These are phyloP conservation scores for Phialemonium atrogriseum DNA, from an alignment of 2,329 filamentous ascomycete genomes.

Conservation along the genomic window DNA sequence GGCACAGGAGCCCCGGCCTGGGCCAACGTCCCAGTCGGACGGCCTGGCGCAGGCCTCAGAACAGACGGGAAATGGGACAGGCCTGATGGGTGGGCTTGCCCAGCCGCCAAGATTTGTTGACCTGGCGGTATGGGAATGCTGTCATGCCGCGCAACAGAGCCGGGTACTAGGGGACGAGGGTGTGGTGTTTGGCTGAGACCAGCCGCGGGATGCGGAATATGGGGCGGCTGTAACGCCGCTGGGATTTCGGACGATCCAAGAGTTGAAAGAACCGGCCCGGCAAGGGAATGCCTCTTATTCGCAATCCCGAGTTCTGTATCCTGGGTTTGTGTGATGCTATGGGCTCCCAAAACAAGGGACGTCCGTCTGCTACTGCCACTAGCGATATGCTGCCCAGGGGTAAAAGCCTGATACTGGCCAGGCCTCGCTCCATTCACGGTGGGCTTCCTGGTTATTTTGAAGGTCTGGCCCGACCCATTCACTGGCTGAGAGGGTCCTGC, in stretches of 20 bases:
- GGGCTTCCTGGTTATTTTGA: not conserved
- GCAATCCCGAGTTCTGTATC: slow-evolving; percentile 3
- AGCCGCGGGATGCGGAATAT: slow-evolving; percentile 5
- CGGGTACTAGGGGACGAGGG: slow-evolving; percentile 2
- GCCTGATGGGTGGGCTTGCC: slow-evolving; percentile 1
- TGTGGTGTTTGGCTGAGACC: not conserved
- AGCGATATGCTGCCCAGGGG: slow-evolving; percentile 1
- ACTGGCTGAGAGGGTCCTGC: slow-evolving; percentile 3
- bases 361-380: not conserved
- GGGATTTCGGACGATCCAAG: slow-evolving; percentile 13
- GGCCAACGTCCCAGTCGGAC: slow-evolving; percentile 6
- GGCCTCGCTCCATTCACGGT: not conserved
- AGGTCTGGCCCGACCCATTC: not conserved
- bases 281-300: slow-evolving; percentile 13
- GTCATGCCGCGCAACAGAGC: slow-evolving; percentile 2
- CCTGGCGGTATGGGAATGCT: slow-evolving; percentile 4
- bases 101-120: not conserved
- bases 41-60: slow-evolving; percentile 19
- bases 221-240: slow-evolving; percentile 15
- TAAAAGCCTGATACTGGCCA: slow-evolving; percentile 1
- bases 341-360: slow-evolving; percentile 5
- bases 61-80: slow-evolving; percentile 18
- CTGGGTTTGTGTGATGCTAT: slow-evolving; percentile 7
- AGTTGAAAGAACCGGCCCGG: slow-evolving; percentile 8
- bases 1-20: slow-evolving; percentile 7